Evolutionary conservation across 192 early-diverging fungal genomes (phyloP).

Genomic region (Coemansia sp.): DNA sequence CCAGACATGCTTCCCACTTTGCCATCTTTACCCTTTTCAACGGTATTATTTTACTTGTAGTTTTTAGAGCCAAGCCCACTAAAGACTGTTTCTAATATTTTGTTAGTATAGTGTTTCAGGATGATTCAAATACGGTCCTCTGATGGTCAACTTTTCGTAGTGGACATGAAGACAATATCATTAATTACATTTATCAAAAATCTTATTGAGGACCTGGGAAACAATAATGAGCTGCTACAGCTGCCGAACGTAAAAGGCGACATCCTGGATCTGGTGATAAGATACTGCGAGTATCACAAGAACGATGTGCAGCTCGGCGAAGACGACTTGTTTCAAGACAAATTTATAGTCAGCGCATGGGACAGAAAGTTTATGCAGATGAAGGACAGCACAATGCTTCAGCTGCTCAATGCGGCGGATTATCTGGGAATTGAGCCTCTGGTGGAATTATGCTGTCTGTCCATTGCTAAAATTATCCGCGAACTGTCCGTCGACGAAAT

Average conservation of each 20-base stretch:
- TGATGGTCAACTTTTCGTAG: slow-evolving; percentile 62
- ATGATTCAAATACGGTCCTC: slow-evolving; percentile 60
- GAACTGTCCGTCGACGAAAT: slow-evolving; percentile 86
- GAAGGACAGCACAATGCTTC: slow-evolving; percentile 67
- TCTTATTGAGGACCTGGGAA: slow-evolving; percentile 70
- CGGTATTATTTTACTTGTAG: not conserved
- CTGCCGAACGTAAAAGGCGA: slow-evolving; percentile 67
- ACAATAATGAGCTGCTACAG: slow-evolving; percentile 60
- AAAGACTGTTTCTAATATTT: not conserved
- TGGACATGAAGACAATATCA: slow-evolving; percentile 61
- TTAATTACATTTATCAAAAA: slow-evolving; percentile 73
- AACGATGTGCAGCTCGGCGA: slow-evolving; percentile 59
- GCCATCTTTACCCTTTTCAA: not conserved
- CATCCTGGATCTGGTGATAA: slow-evolving; percentile 70
- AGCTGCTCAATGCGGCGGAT: slow-evolving; percentile 74
- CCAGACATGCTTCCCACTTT: not conserved
- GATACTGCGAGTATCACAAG: slow-evolving; percentile 74
- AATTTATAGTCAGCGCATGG: slow-evolving; percentile 71
- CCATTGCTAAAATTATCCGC: slow-evolving; percentile 93
- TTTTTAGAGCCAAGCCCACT: not conserved
- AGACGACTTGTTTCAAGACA: slow-evolving; percentile 46
- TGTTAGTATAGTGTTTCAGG: not conserved
- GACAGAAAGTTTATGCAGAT: slow-evolving; percentile 69
- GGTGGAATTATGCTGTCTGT: slow-evolving; percentile 90
- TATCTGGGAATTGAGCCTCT: slow-evolving; percentile 91